Base-by-base conservation (phyloP, 805 yeast genomes). In the Kockiozyma suomiensis region DNA sequence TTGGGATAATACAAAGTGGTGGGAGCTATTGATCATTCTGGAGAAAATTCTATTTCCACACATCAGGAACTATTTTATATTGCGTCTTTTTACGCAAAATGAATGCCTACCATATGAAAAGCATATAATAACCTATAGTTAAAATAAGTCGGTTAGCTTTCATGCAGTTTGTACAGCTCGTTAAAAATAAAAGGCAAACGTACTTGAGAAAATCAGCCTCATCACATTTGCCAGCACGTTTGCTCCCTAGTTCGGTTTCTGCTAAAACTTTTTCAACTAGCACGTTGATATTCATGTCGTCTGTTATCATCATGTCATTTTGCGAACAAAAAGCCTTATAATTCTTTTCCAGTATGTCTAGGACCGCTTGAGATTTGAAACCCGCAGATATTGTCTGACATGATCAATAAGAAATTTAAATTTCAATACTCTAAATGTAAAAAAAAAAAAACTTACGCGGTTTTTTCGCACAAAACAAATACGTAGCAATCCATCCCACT, bases 21-120 rank as follows among this genome's bases (percentile, higher is more conserved):
- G n/a, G n/a, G n/a, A n/a, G n/a, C n/a, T n/a, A n/a, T n/a, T n/a
- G n/a, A n/a, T n/a, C n/a, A n/a, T n/a, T n/a, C n/a, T n/a, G n/a
- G n/a, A n/a, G n/a, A n/a, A n/a, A n/a, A n/a, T n/a, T n/a, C n/a
- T n/a, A n/a, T n/a, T n/a, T n/a, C n/a, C n/a, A n/a, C n/a, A n/a
- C n/a, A n/a, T n/a, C n/a, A n/a, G n/a, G n/a, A n/a, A n/a, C n/a
- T n/a, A n/a, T n/a, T n/a, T n/a, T 33, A n/a, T 33, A 33, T 33
- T 33, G 38, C 5, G 38, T 32, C 12, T 40, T 40, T n/a, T 56
- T 77, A 92, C 58, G 97, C 97, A 76, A 94, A 94, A 75, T 93
- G 98, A 62, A 94, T 88, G 46, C 98, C 98, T 49, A 90, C 97
- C 75, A 93, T 94, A 75, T 94, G 97, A 80, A 94, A 94, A 1